phyloP scores from a whole-genome alignment of 164 flowering plant genomes.

The Kingdonia uniflora region DNA sequence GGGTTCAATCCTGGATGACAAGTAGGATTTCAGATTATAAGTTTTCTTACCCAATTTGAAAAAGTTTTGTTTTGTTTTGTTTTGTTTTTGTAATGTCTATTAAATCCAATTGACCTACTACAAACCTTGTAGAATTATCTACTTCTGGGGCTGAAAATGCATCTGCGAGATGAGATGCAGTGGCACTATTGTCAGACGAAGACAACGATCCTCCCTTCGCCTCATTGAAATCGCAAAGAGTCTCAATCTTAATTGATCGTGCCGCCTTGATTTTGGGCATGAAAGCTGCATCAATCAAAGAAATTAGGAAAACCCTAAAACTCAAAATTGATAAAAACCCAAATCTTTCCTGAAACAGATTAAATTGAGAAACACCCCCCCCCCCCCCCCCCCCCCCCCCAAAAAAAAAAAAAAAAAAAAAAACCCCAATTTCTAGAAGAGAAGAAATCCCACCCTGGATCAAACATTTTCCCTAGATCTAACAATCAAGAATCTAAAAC shows the following conservation, averaged over 20 bases:
- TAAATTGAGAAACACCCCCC: no score
- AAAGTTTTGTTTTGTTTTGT: no score
- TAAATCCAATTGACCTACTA: no score
- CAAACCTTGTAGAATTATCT: constrained; percentile 12
- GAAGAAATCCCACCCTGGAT: not conserved
- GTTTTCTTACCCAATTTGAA: no score
- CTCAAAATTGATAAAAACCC: not conserved
- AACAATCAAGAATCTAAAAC: not conserved
- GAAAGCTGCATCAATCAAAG: constrained; percentile 45
- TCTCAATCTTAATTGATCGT: constrained; percentile 43
- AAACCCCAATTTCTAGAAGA: not conserved
- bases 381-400: not conserved
- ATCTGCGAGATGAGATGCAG: constrained; percentile 9
- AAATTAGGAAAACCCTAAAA: not conserved
- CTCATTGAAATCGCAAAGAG: constrained; percentile 59
- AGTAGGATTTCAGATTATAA: no score
- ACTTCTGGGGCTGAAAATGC: constrained; percentile 4
- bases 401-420: not conserved
- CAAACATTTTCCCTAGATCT: not conserved
- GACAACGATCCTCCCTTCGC: constrained; percentile 16
- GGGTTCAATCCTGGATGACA: not conserved
- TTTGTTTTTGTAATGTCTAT: no score
- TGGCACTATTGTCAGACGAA: not conserved
- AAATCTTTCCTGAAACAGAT: no score
- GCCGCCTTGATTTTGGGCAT: constrained; percentile 64